Evolutionary conservation across 2,329 filamentous ascomycete species (phyloP).

Genomic region (Periconia macrospinosa): DNA sequence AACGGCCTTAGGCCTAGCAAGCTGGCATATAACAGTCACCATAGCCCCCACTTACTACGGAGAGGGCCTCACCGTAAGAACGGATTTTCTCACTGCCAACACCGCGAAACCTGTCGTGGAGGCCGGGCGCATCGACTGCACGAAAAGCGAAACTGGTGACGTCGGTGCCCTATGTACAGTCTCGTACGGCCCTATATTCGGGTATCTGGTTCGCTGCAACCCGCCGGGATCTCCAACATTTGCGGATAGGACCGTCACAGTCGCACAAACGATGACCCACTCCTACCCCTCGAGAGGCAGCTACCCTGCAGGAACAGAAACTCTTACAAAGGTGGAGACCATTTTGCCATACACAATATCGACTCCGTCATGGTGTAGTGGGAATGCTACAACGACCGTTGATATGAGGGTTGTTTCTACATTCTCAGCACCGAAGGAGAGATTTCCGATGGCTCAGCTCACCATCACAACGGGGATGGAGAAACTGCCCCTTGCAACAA

Average conservation of each 20-base stretch:
- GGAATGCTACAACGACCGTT: background rate
- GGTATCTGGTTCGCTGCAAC: background rate
- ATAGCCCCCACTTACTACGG: background rate
- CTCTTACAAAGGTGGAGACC: background rate
- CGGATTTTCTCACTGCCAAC: background rate
- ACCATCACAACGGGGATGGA: background rate
- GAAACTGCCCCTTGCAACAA: background rate
- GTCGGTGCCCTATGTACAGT: background rate
- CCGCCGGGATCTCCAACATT: background rate
- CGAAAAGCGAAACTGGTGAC: background rate
- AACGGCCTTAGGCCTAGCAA: background rate
- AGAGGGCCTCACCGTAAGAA: background rate
- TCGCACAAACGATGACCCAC: background rate
- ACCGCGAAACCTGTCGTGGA: background rate
- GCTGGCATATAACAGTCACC: background rate
- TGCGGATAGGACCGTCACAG: background rate
- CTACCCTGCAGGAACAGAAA: background rate
- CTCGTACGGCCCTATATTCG: background rate
- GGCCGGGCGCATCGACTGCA: background rate
- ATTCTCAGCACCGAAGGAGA: background rate
- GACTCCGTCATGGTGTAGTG: background rate
- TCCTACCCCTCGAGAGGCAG: background rate
- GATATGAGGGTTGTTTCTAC: background rate
- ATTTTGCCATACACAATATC: background rate
- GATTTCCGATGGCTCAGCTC: background rate